A percentile compares a stretch with the other conserved stretches of the same genome.
Evolutionary conservation across 1,284 basidiomycete species (phyloP).

Genomic region (Leccinum solheimii): DNA sequence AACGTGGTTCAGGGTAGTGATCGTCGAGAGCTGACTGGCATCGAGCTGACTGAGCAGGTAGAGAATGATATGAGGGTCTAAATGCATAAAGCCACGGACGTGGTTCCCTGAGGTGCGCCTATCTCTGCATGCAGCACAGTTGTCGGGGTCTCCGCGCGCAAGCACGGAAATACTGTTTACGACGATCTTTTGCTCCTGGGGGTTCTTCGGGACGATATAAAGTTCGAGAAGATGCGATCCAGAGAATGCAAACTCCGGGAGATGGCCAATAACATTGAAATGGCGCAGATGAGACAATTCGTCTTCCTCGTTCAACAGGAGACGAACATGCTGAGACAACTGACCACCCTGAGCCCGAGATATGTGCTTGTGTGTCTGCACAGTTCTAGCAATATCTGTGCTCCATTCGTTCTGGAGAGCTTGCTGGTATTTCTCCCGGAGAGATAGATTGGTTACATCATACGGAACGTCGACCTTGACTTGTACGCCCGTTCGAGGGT

Average conservation of each 20-base stretch:
- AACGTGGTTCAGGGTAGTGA: constrained; percentile 8
- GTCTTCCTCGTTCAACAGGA: constrained; percentile 10
- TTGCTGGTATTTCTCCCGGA: constrained; percentile 14
- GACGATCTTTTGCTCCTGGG: background rate
- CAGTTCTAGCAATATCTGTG: background rate
- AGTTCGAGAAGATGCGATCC: constrained; percentile 25
- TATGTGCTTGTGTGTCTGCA: background rate
- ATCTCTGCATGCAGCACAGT: constrained; percentile 13
- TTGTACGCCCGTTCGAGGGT: background rate
- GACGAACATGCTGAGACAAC: background rate
- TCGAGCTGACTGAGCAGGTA: constrained; percentile 8
- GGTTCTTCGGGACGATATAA: constrained; percentile 6
- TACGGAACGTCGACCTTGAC: constrained; percentile 19
- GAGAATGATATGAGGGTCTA: constrained; percentile 20
- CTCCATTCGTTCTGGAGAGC: constrained; percentile 8
- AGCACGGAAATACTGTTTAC: constrained; percentile 20
- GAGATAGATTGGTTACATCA: constrained; percentile 1
- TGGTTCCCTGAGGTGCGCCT: constrained; percentile 12
- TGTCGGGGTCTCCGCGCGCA: constrained; percentile 7
- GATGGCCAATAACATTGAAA: constrained; percentile 4
- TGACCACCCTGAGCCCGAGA: background rate
- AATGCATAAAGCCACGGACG: constrained; percentile 16
- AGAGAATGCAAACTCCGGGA: constrained; percentile 22
- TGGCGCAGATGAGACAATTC: constrained; percentile 1
- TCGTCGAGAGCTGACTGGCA: background rate